Base-by-base conservation (phyloP, 768 basidiomycete genomes). In the Panellus pusillus region DNA sequence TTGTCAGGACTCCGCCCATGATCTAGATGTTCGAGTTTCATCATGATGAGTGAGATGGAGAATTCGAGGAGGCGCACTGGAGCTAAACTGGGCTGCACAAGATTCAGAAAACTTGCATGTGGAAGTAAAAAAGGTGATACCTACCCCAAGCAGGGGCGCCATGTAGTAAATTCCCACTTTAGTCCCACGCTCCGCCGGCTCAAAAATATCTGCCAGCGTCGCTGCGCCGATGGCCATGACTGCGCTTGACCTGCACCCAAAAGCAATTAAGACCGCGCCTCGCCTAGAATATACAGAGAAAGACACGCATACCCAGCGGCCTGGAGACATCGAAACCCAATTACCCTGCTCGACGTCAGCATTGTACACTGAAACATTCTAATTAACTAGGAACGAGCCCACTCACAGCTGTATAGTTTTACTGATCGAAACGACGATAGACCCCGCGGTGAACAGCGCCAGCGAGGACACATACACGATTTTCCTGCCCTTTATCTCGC, bases 111-210 rank as follows among this genome's bases (percentile, higher is more conserved):
- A 28, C 12, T 35, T 6, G 40, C 9, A 47, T 9, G 5, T 35
- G 45, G 37, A 6, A 13, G 18, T 49, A 9, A 69, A 44, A 45
- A 42, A 17, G 68, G 41, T 44, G 39, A 17, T 19, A 57, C 72
- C 61, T 52, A 77, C 79, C 2, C 90, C 91, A 17, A 93, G 79
- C 17, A 92, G 78, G 0, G 90, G 90, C 15, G 91, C 84, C 12
- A 84, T 83, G 60, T 88, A 92, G 68, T 85, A 93, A 8, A 91
- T 73, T 1, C 91, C 91, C 80, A 93, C 76, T 69, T 81, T 87
- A 17, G 78, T 81, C 5, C 91, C 91, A 46, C 91, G 76, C 65
- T 91, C 86, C 11, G 76, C 73, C 0, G 86, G 81, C 20, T 90
- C 88, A 60, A 82, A 91, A 4, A 91, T 84, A 65, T 91, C 89